phyloP scores from a whole-genome alignment of 129 eudicot genomes.

The Artemisia argyi region DNA sequence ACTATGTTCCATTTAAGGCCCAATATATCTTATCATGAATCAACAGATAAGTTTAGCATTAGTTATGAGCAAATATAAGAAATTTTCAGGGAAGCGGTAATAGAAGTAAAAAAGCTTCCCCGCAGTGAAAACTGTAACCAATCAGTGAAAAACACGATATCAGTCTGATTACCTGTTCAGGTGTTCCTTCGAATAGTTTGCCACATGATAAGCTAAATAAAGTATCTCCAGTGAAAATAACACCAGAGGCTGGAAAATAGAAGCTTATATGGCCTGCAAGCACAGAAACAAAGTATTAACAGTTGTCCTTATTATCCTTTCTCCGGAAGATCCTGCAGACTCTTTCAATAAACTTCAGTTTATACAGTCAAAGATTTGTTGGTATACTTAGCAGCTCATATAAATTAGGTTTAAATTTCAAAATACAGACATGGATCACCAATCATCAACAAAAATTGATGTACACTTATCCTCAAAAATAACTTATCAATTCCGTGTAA shows the following conservation, averaged over 20 bases:
- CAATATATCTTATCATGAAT: not conserved
- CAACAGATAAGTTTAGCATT: no score
- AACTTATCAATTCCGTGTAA: slow-evolving; percentile 7
- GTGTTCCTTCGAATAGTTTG: slow-evolving; percentile 91
- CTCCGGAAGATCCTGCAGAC: not conserved
- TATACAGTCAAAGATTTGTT: not conserved
- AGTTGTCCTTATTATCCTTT: slow-evolving; percentile 1
- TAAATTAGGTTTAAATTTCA: not conserved
- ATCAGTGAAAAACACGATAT: slow-evolving; percentile 11
- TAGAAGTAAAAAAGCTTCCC: slow-evolving; percentile 10
- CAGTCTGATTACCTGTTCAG: slow-evolving; percentile 61
- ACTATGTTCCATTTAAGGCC: slow-evolving; percentile 2
- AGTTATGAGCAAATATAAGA: no score
- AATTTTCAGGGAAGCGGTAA: not conserved
- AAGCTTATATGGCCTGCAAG: slow-evolving; percentile 85
- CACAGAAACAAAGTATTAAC: slow-evolving; percentile 21
- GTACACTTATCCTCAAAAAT: slow-evolving; percentile 6
- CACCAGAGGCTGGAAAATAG: slow-evolving; percentile 78
- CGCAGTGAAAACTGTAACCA: slow-evolving; percentile 1
- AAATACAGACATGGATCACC: slow-evolving; percentile 4
- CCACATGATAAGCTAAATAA: slow-evolving; percentile 95
- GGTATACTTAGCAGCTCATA: not conserved
- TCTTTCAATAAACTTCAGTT: slow-evolving; percentile 11
- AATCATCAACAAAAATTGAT: slow-evolving; percentile 11
- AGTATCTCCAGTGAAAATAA: slow-evolving; percentile 87